These are phyloP conservation scores for Leishmania amazonensis DNA, from an alignment of 208 protist species.

Conservation along the genomic window DNA sequence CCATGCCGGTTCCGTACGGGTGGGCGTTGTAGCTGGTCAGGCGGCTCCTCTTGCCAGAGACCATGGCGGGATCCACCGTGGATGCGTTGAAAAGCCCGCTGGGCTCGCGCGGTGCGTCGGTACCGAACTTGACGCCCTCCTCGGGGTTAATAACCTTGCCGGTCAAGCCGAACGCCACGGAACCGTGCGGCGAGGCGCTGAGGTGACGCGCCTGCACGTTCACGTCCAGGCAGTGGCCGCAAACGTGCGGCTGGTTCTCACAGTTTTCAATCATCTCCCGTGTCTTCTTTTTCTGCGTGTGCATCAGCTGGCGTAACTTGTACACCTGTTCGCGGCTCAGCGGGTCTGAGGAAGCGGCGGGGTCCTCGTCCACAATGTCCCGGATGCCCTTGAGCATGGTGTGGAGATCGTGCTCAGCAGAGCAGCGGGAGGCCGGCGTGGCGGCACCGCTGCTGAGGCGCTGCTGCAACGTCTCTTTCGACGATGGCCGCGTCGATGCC, in stretches of 20 bases:
- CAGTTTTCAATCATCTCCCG: slow-evolving; percentile 53
- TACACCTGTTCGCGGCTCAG: slow-evolving; percentile 55
- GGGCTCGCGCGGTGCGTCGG: slow-evolving; percentile 25
- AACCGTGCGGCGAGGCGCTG: slow-evolving; percentile 37
- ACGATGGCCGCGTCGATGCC: slow-evolving; percentile 28
- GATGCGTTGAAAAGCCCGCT: slow-evolving; percentile 49
- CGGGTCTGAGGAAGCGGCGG: slow-evolving; percentile 12
- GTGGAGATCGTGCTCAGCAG: slow-evolving; percentile 66
- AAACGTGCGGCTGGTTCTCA: slow-evolving; percentile 61
- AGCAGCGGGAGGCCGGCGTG: slow-evolving; percentile 51
- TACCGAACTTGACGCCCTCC: slow-evolving; percentile 57
- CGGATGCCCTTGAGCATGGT: slow-evolving; percentile 55
- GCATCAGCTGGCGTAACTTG: slow-evolving; percentile 64
- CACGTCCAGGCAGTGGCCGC: slow-evolving; percentile 74
- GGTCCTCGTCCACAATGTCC: slow-evolving; percentile 54
- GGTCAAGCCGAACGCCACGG: slow-evolving; percentile 49
- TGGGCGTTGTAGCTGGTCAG: slow-evolving; percentile 64
- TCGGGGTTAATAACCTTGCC: slow-evolving; percentile 67
- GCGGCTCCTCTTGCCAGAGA: slow-evolving; percentile 33
- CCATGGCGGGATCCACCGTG: slow-evolving; percentile 24
- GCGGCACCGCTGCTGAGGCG: slow-evolving; percentile 35
- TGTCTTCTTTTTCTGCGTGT: slow-evolving; percentile 72
- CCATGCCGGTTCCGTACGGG: slow-evolving; percentile 79
- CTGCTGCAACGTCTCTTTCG: slow-evolving; percentile 27
- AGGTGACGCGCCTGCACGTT: slow-evolving; percentile 72